These are phyloP conservation scores for Cyberlindnera subsufficiens DNA, from an alignment of 805 yeast genomes.

Conservation along the genomic window DNA sequence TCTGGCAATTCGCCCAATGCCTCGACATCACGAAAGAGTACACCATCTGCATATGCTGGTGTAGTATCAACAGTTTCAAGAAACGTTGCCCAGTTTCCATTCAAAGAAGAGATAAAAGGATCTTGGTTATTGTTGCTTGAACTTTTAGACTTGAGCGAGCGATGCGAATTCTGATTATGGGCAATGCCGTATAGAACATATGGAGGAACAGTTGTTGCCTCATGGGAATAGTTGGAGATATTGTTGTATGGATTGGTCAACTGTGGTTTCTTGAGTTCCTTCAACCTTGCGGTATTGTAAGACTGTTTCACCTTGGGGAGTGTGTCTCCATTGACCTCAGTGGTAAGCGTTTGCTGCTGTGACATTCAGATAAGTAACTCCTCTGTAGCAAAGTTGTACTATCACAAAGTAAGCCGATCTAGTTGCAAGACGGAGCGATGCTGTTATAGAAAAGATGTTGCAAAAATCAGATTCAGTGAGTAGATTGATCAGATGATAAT, in stretches of 20 bases:
- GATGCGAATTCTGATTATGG: not conserved
- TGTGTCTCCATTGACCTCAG: no score
- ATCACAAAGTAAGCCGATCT: no score
- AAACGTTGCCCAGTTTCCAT: slow-evolving; percentile 47
- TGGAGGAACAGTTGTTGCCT: slow-evolving; percentile 50
- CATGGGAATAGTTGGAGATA: slow-evolving; percentile 29
- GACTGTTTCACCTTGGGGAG: no score
- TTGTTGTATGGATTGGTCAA: slow-evolving; percentile 12
- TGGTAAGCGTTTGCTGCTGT: no score
- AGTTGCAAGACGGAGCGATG: no score
- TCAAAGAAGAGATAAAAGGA: slow-evolving; percentile 31
- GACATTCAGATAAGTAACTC: no score
- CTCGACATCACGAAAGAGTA: slow-evolving; percentile 16
- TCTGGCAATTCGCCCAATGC: slow-evolving; percentile 29
- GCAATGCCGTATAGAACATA: slow-evolving; percentile 54
- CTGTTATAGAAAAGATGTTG: no score
- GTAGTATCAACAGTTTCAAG: slow-evolving; percentile 42
- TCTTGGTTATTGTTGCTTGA: slow-evolving; percentile 13
- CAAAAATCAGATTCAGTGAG: no score
- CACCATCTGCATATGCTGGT: slow-evolving; percentile 26
- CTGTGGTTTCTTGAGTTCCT: not conserved
- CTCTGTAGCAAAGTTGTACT: no score
- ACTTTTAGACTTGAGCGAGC: not conserved
- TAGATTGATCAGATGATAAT: no score
- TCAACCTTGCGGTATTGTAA: not conserved